phyloP scores from a whole-genome alignment of 805 yeast genomes.

The Komagataella pseudopastoris region DNA sequence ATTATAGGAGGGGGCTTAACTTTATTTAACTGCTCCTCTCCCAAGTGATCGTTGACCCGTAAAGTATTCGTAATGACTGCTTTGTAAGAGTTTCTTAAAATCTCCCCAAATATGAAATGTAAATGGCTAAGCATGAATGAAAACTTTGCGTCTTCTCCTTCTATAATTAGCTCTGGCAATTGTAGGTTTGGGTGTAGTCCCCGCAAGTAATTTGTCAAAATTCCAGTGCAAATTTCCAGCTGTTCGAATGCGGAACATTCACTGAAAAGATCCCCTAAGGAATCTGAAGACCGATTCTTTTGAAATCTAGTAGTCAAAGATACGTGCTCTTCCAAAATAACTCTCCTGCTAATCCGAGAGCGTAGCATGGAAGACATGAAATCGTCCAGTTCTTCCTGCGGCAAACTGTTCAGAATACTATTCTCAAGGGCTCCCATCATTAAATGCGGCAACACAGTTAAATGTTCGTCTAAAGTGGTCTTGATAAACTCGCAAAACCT shows the following conservation, averaged over 20 bases:
- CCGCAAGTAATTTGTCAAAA: slow-evolving; percentile 36
- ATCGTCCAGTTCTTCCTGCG: slow-evolving; percentile 51
- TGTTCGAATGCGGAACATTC: slow-evolving; percentile 64
- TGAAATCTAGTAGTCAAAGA: slow-evolving; percentile 58
- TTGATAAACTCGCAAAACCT: slow-evolving; percentile 53
- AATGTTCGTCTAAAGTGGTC: slow-evolving; percentile 62
- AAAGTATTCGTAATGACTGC: slow-evolving; percentile 51
- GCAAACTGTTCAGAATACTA: slow-evolving; percentile 42
- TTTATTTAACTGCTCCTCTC: slow-evolving; percentile 5
- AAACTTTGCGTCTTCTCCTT: slow-evolving; percentile 62
- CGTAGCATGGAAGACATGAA: slow-evolving; percentile 69
- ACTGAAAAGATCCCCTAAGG: slow-evolving; percentile 70
- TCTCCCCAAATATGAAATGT: slow-evolving; percentile 78
- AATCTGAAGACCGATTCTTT: slow-evolving; percentile 28
- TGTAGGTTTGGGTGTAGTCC: slow-evolving; percentile 38
- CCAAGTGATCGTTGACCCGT: slow-evolving; percentile 7
- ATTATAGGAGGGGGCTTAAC: slow-evolving; percentile 52
- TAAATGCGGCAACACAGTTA: slow-evolving; percentile 71
- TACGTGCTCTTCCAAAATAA: slow-evolving; percentile 84
- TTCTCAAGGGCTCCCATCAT: slow-evolving; percentile 90
- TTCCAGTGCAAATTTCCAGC: slow-evolving; percentile 38
- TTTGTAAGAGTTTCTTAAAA: slow-evolving; percentile 72
- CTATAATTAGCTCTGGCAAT: slow-evolving; percentile 67
- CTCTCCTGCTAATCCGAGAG: slow-evolving; percentile 79
- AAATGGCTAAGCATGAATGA: slow-evolving; percentile 81